Base-by-base conservation (phyloP, 140 eudicot species). In the Cichorium intybus region DNA sequence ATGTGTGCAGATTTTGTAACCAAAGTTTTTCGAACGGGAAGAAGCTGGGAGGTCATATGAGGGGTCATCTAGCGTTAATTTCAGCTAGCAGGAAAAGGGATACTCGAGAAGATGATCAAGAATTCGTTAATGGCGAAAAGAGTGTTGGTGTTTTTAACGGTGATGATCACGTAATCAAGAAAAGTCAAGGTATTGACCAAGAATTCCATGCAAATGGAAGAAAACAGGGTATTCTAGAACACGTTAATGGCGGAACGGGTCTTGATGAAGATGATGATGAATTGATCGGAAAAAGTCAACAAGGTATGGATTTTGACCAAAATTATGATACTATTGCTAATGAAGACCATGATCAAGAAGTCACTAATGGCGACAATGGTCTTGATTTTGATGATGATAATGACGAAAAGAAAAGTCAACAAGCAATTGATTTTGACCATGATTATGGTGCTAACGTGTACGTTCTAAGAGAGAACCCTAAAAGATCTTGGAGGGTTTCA, bases 391-490 rank as follows among this genome's bases (percentile, higher is more conserved):
- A 11, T 27, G 55, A 46, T 26, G 27, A 43, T 43, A 43, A 43
- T 12, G 49, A 43, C 49, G 49, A 43, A 43, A 43, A 72, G 24
- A 37, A 75, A 52, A 60, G 52, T 43, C 62, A 64, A 66, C 47
- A 60, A 39, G 76, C 47, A 35, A n/a, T 50, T 45, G 89, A 64
- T 47, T 59, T 46, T 74, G 73, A 66, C 48, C 79, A 74, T 48
- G 73, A 65, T 56, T 56, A 9, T 64, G 65, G 20, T 41, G 68
- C 63, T 56, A 77, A 68, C 49, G 90, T 56, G 66, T 72, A 80
- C 56, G 85, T 56, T 33, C 66, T 89, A 27, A 83, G 95, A 60
- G 92, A 77, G 54, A 83, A 90, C 50, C 95, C 95, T 6, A 87
- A 70, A 77, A 87, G 83, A 74, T 72, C 93, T 60, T 86, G 95